A percentile compares a stretch with the other conserved stretches of the same genome.
These are phyloP conservation scores for Dorcoceras hygrometricum DNA, from an alignment of 257 asterid species.

Conservation along the genomic window DNA sequence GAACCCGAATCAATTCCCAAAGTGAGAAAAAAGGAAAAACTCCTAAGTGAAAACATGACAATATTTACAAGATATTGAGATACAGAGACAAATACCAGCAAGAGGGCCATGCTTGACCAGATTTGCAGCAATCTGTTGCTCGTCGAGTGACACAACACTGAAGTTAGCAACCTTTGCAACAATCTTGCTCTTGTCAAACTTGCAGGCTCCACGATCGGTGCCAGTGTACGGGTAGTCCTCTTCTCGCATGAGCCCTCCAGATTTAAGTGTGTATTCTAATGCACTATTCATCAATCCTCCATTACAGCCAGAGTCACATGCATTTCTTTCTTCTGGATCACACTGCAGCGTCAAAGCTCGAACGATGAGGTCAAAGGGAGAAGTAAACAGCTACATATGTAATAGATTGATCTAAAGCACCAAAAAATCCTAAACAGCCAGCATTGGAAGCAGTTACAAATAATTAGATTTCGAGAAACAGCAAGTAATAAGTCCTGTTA, in stretches of 20 bases:
- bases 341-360: slow-evolving; percentile 43
- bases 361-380: not conserved
- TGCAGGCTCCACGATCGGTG: slow-evolving; percentile 44
- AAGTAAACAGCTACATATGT: not conserved
- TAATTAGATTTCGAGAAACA: not conserved
- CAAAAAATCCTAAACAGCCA: slow-evolving; percentile 6
- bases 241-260: slow-evolving; percentile 89
- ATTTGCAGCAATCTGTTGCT: slow-evolving; percentile 88
- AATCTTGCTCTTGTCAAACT: slow-evolving; percentile 66
- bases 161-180: slow-evolving; percentile 76
- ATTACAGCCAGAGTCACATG: slow-evolving; percentile 84
- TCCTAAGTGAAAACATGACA: too few species aligned
- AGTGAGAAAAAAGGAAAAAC: not conserved
- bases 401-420: not conserved
- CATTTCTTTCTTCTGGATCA: slow-evolving; percentile 70
- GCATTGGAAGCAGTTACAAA: not conserved
- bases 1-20: not conserved
- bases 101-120: slow-evolving; percentile 89
- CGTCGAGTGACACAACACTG: slow-evolving; percentile 36
- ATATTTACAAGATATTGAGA: not conserved
- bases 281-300: slow-evolving; percentile 75
- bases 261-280: slow-evolving; percentile 53
- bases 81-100: slow-evolving; percentile 54
- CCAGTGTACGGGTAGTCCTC: slow-evolving; percentile 65
- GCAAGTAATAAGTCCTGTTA: not conserved